Evolutionary conservation across 768 basidiomycete species (phyloP), one percentile per base, ranked within the genome.

Genomic region (Boletales sp.): DNA sequence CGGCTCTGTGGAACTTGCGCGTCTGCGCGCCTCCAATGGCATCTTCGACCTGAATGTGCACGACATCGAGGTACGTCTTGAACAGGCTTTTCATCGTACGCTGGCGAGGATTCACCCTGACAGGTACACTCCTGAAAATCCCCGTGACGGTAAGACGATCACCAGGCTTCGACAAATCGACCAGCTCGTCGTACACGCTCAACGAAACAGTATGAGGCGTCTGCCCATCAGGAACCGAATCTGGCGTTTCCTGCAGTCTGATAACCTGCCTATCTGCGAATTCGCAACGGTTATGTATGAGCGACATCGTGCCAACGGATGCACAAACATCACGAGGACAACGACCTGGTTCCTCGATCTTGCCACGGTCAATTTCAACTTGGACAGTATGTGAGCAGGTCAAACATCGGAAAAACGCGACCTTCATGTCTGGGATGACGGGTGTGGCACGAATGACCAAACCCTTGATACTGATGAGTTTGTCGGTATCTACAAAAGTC

Each of bases 401-500:
- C 24, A 91, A 75, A 71, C 97, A 99, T 47, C 94, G 89, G 81
- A 99, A 99, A 76, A 99, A 98, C 18, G 95, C 97, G 56, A 84
- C 83, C 71, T 95, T 94, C 97, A 99, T 98, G 70, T 99, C 97
- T 4, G 97, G 97, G 51, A 98, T 97, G 61, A 99, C 89, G 11
- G 95, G 92, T 0, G 97, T 97, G 0, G 94, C 90, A 19, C 97
- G 88, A 53, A 99, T 98, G 60, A 98, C 93, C 8, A 99, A 83
- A 50, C 97, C 97, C 67, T 95, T 97, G 73, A 99, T 87, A 49
- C 83, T 86, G 17, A 97, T 89, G 17, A 99, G 84, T 69, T 97
- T 97, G 78, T 99, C 97, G 59, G 97, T 99, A 63, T 99, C 97
- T 97, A 53, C 31, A 48, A 40, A 5, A 48, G 12, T 24, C 36